Conservation (phyloP, 2,329 filamentous ascomycete genomes). For the Lachnellula occidentalis region DNA sequence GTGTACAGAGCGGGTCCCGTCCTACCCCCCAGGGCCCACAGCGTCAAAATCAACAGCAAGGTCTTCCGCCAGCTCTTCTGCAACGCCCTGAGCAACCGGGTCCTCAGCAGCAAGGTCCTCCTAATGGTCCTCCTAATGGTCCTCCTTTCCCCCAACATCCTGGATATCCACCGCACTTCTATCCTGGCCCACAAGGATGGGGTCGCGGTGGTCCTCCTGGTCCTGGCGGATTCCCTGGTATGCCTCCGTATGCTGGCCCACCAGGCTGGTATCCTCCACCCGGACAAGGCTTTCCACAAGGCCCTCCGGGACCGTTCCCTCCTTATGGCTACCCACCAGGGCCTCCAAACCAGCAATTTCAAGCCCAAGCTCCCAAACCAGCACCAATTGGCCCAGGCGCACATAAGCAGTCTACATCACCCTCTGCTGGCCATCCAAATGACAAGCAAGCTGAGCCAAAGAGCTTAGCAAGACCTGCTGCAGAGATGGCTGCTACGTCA, state of each 20-base stretch:
- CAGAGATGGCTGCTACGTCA: conserved; percentile 31
- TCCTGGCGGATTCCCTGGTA: conserved; percentile 64
- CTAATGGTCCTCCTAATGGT: conserved; percentile 12
- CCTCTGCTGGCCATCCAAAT: conserved; percentile 37
- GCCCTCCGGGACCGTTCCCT: conserved; percentile 52
- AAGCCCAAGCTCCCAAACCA: conserved; percentile 34
- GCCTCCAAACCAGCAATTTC: conserved; percentile 40
- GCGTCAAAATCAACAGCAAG: conserved; percentile 8
- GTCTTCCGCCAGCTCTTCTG: background rate
- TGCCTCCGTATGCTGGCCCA: conserved; percentile 65
- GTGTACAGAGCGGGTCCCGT: conserved; percentile 40
- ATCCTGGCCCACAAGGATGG: conserved; percentile 46
- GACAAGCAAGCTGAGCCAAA: conserved; percentile 51
- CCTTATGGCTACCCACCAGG: conserved; percentile 51
- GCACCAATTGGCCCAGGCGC: conserved; percentile 46
- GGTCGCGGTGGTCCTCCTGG: conserved; percentile 50
- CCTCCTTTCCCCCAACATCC: conserved; percentile 37
- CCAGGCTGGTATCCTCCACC: conserved; percentile 73
- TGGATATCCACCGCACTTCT: conserved; percentile 34
- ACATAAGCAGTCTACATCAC: conserved; percentile 43
- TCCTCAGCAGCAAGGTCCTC: conserved; percentile 13
- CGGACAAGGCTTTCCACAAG: conserved; percentile 69
- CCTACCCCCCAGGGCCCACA: conserved; percentile 21
- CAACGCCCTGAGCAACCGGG: background rate
- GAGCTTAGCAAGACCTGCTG: conserved; percentile 39